Evolutionary conservation across 257 asterid species (phyloP).

Genomic region (Salvia hispanica): DNA sequence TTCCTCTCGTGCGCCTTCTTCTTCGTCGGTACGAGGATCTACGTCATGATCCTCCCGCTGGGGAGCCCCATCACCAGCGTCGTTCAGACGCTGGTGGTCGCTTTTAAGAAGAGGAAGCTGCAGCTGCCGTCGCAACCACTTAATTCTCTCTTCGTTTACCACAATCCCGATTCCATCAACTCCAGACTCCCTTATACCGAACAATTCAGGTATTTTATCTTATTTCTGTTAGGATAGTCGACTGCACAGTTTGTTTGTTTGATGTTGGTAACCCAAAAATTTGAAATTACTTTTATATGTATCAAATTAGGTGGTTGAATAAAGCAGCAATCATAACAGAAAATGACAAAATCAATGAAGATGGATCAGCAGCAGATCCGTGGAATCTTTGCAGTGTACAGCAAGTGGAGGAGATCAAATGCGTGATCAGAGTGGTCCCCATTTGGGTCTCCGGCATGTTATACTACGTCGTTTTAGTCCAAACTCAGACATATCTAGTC

Average conservation of each 20-base stretch:
- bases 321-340: slow-evolving; percentile 45
- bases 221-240: too few relatives aligned
- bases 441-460: slow-evolving; percentile 44
- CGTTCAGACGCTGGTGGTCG: slow-evolving; percentile 43
- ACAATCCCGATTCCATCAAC: slow-evolving; percentile 36
- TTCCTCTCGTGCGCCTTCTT: slow-evolving; percentile 44
- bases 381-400: slow-evolving; percentile 44
- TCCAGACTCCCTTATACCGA: slow-evolving; percentile 42
- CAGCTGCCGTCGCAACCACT: slow-evolving; percentile 41
- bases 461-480: slow-evolving; percentile 35
- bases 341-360: slow-evolving; percentile 31
- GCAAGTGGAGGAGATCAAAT: slow-evolving; percentile 46
- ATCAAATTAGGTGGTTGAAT: slow-evolving; percentile 38
- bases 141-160: slow-evolving; percentile 39
- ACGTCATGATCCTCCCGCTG: slow-evolving; percentile 41
- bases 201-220: slow-evolving; percentile 37
- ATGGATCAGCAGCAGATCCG: slow-evolving; percentile 41
- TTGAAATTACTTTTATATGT: too few relatives aligned
- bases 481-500: slow-evolving; percentile 39
- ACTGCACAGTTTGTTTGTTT: too few relatives aligned
- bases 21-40: slow-evolving; percentile 47
- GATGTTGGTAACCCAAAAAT: too few relatives aligned
- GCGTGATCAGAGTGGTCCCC: slow-evolving; percentile 40
- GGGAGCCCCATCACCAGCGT: slow-evolving; percentile 53
- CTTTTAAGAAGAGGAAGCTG: slow-evolving; percentile 46